Evolutionary conservation across 768 basidiomycete genomes (phyloP), one percentile per base, ranked within the genome.

Genomic region (Thelephora ganbajun): DNA sequence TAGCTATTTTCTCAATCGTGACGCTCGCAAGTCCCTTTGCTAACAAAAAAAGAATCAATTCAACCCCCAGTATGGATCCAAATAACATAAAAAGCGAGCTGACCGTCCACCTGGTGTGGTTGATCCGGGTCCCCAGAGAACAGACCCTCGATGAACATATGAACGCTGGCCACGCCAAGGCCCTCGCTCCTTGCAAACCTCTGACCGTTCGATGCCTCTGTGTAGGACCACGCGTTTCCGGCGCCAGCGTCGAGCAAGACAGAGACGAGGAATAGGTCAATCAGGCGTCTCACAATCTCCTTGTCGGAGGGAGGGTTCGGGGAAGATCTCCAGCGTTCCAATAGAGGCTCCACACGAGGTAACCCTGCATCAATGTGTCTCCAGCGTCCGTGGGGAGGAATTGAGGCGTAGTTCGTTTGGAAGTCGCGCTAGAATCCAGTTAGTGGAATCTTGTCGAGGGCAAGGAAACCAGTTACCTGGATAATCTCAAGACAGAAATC

Each of bases 231-330:
- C 1, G 65, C 57, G 48, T 76, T 81, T 0, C 93, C 94, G 0
- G 93, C 94, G 1, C 93, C 93, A 0, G 93, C 94, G 56, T 98
- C 94, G 33, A 99, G 77, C 12, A 98, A 72, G 6, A 98, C 94
- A 11, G 90, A 91, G 26, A 89, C 84, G 3, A 37, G 65, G 66
- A 92, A 93, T 35, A 96, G 76, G 64, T 98, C 94, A 59, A 98
- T 71, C 33, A 90, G 69, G 1, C 90, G 74, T 49, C 79, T 77
- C 45, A 79, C 73, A 39, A 74, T 72, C 56, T 92, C 81, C 46
- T 69, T 74, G 1, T 58, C 50, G 54, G 75, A 71, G 5, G 74
- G 66, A 2, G 70, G 61, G 45, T 63, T 59, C 1, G 66, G 48
- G 0, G 64, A 59, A 0, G 66, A 51, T 0, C 66, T 62, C 86